Evolutionary conservation across 495 filamentous ascomycete species (phyloP).

Genomic region (Entonaema liquescens): DNA sequence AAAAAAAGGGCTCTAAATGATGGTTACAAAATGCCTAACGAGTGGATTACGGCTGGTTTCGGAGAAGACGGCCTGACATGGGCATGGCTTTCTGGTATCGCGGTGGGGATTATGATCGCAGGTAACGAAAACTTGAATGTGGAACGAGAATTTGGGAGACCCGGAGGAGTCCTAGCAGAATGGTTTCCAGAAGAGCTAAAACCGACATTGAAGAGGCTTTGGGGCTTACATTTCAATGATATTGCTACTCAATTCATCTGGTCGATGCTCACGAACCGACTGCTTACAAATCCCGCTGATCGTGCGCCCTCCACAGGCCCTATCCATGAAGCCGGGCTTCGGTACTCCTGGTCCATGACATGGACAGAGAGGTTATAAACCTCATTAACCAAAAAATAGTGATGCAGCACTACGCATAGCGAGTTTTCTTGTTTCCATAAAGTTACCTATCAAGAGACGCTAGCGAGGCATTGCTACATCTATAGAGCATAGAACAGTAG

Average conservation of each 20-base stretch:
- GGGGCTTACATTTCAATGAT: slow-evolving; percentile 29
- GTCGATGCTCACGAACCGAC: not conserved
- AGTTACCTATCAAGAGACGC: not conserved
- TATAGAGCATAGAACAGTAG: not conserved
- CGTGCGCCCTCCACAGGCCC: not conserved
- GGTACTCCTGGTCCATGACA: too few species aligned
- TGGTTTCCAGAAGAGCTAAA: slow-evolving; percentile 50
- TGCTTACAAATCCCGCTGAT: not conserved
- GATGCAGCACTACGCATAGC: not conserved
- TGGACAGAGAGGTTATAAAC: too few species aligned
- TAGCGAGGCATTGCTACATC: not conserved
- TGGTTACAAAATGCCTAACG: slow-evolving; percentile 28
- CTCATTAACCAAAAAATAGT: not conserved
- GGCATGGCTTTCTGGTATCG: slow-evolving; percentile 56
- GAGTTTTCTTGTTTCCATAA: not conserved
- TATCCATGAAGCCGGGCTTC: not conserved
- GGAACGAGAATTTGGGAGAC: not conserved
- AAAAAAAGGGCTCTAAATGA: not conserved
- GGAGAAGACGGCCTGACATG: slow-evolving; percentile 59
- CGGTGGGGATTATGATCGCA: slow-evolving; percentile 53
- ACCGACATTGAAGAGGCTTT: slow-evolving; percentile 40
- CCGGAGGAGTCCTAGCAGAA: slow-evolving; percentile 4
- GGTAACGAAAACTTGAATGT: slow-evolving; percentile 29
- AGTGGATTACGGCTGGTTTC: slow-evolving; percentile 60
- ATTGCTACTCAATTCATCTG: slow-evolving; percentile 26